Evolutionary conservation across 768 basidiomycete genomes (phyloP), one percentile per base, ranked within the genome.

Genomic region (Pleurotus tuber-regium): DNA sequence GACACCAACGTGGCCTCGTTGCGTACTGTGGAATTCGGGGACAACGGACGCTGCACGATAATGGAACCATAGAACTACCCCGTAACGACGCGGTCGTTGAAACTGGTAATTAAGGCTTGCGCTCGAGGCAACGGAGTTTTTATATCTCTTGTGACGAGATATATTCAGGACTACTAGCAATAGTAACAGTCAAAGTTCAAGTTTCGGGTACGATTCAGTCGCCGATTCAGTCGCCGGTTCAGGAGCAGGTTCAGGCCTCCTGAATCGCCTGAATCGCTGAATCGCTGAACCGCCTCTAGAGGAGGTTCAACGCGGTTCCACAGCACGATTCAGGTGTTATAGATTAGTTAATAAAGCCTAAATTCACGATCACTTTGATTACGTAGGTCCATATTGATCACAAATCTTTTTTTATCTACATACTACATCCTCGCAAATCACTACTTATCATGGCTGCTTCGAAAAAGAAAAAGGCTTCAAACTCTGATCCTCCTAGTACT

Each of bases 251-350:
- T 43, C 51, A 12, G 19, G 3, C 8, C 14, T 24, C n/a, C 28
- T 5, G 23, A 31, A 35, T 50, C 33, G 18, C 18, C 28, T 19
- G 23, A 19, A 39, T 51, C 39, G 24, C 35, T 4, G 40, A 43
- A 52, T 42, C 51, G 51, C 14, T 16, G 40, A 52, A 52, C 26
- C 39, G 39, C 28, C 41, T 52, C 51, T n/a, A 10, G 40, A 52
- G 51, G 18, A 24, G 51, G 25, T 52, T 43, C 40, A 19, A 29
- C 10, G n/a, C 10, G 19, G 50, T 40, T 25, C 14, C 29, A 40
- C 24, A 14, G 6, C 14, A 11, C 40, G 51, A 52, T 35, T 38
- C 36, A 3, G 8, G 4, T n/a, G 12, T 19, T 9, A 33, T n/a
- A 33, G 10, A n/a, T 19, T 19, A 40, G 18, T 18, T 14, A 9